phyloP scores from a whole-genome alignment of 192 early-diverging fungal genomes.

The Globomyces pollinis-pini region DNA sequence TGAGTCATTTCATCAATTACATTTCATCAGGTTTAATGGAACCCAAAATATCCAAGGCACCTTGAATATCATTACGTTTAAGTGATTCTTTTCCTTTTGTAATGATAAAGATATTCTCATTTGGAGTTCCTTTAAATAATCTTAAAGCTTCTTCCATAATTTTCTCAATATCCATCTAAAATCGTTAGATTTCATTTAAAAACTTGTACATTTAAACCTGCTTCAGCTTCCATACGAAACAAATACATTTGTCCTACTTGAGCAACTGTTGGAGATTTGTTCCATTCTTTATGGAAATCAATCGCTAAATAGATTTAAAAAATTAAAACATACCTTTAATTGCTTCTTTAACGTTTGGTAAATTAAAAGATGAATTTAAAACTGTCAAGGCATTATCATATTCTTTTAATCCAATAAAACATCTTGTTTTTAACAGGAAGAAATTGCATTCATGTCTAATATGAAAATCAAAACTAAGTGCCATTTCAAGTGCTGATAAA shows the following conservation, averaged over 20 bases:
- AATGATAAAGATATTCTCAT: conserved; percentile 31
- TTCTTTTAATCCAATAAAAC: conserved; percentile 24
- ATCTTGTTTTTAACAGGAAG: conserved; percentile 35
- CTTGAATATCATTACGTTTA: conserved; percentile 31
- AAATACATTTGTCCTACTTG: conserved; percentile 2
- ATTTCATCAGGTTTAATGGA: conserved; percentile 23
- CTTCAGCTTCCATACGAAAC: neutral
- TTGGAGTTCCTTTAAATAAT: conserved; percentile 30
- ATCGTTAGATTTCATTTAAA: too few species aligned
- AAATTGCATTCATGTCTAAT: conserved; percentile 35
- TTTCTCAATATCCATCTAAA: conserved; percentile 28
- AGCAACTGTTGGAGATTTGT: neutral
- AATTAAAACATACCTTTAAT: conserved; percentile 7
- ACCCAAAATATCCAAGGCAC: conserved; percentile 28
- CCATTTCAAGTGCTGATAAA: conserved; percentile 37
- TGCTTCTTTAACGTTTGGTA: conserved; percentile 30
- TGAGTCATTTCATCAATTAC: conserved; percentile 12
- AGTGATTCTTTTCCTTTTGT: conserved; percentile 33
- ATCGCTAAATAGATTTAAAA: neutral
- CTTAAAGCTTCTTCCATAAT: conserved; percentile 35
- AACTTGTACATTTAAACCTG: neutral
- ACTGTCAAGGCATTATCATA: conserved; percentile 31
- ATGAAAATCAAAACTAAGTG: conserved; percentile 46
- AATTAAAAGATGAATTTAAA: conserved; percentile 21
- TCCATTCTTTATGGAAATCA: conserved; percentile 5